A percentile compares a stretch with the other conserved stretches of the same genome.
Evolutionary conservation across 2,329 filamentous ascomycete genomes (phyloP).

Genomic region (Fusarium buharicum): DNA sequence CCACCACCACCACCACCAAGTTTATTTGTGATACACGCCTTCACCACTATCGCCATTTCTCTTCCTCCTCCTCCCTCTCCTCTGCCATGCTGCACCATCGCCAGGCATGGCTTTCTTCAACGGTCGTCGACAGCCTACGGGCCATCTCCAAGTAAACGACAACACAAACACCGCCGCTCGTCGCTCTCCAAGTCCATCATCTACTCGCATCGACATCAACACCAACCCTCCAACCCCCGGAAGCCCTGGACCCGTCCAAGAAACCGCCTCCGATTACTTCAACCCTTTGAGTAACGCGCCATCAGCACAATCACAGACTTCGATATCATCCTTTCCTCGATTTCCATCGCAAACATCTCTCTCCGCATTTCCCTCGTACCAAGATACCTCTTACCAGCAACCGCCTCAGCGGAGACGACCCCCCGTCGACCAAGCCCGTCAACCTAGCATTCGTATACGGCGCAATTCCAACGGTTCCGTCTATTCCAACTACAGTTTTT

Average conservation of each 20-base stretch:
- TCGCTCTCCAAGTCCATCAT: conserved; percentile 35
- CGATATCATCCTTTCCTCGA: conserved; percentile 23
- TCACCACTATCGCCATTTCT: not conserved
- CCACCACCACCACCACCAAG: conserved; percentile 1
- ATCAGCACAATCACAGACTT: conserved; percentile 41
- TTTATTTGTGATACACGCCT: not conserved
- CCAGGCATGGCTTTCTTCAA: conserved; percentile 39
- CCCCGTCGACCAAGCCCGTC: conserved; percentile 29
- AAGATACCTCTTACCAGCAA: conserved; percentile 1
- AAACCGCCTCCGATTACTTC: conserved; percentile 42
- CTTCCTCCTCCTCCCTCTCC: not conserved
- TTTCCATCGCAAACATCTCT: conserved; percentile 29
- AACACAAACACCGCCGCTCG: not conserved
- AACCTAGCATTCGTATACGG: conserved; percentile 44
- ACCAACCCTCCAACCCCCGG: conserved; percentile 20
- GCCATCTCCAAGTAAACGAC: conserved; percentile 26
- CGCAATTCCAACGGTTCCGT: conserved; percentile 42
- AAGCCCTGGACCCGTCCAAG: conserved; percentile 37
- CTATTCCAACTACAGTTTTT: conserved; percentile 24
- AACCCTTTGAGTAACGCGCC: conserved; percentile 36
- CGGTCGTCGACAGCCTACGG: conserved; percentile 28
- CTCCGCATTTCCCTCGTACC: conserved; percentile 27
- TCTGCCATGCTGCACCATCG: conserved; percentile 23
- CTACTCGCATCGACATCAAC: conserved; percentile 8
- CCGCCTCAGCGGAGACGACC: conserved; percentile 27